Percentiles rank a stretch among this genome's conserved stretches.
These are phyloP conservation scores for Clonostachys sp. DNA, from an alignment of 2,329 filamentous ascomycete species.

Conservation along the genomic window DNA sequence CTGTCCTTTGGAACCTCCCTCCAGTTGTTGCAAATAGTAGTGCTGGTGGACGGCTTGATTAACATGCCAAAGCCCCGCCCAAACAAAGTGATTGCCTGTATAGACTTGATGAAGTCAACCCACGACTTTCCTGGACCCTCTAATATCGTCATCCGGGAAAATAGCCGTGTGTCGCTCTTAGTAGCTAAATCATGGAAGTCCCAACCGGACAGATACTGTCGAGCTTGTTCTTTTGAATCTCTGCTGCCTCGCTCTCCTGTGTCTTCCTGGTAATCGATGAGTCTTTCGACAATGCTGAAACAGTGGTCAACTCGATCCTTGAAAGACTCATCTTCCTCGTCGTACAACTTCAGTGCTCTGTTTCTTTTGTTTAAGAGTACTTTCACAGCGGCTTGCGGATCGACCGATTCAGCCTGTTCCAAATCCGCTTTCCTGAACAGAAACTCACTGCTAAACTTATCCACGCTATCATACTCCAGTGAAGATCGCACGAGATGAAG, in stretches of 20 bases:
- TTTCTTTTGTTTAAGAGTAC: background rate
- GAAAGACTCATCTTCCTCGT: background rate
- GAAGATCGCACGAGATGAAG: background rate
- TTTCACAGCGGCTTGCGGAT: background rate
- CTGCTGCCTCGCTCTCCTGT: background rate
- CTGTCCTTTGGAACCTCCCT: background rate
- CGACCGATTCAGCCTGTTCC: background rate
- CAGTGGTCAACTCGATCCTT: background rate
- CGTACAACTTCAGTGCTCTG: background rate
- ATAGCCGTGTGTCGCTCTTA: background rate
- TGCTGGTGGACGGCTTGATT: background rate
- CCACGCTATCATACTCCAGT: background rate
- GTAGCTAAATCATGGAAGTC: background rate
- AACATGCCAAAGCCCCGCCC: background rate
- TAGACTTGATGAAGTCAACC: background rate
- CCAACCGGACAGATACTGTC: background rate
- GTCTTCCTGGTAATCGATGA: background rate
- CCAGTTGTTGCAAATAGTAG: background rate
- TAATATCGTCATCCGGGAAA: background rate
- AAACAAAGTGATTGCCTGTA: background rate
- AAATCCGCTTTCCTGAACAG: background rate
- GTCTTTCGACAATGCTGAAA: background rate
- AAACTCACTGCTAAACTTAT: background rate
- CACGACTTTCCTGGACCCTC: background rate
- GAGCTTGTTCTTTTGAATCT: background rate